Evolutionary conservation across 2,329 filamentous ascomycete species (phyloP).

Genomic region (Nothopassalora personata): DNA sequence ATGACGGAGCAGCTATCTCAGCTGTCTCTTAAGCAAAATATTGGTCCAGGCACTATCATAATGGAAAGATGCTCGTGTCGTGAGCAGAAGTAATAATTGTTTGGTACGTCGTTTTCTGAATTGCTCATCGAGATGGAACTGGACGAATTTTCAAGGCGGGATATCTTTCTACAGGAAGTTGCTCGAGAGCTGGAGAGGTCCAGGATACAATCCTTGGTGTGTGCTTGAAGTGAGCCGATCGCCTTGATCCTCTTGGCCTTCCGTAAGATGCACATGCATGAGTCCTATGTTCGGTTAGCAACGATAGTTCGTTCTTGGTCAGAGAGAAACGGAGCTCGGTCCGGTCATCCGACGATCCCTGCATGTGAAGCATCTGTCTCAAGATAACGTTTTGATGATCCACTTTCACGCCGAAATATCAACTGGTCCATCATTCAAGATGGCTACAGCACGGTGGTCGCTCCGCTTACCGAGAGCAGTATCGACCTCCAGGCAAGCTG

Average conservation of each 20-base stretch:
- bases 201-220: too few species aligned
- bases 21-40: too few species aligned
- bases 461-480: constrained; percentile 12
- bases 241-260: too few species aligned
- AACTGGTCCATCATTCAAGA: not conserved
- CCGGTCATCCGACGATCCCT: not conserved
- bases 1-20: too few species aligned
- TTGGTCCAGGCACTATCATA: too few species aligned
- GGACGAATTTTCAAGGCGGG: not conserved
- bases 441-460: constrained; percentile 13
- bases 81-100: too few species aligned
- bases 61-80: too few species aligned
- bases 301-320: not conserved
- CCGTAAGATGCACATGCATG: not conserved
- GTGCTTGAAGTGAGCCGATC: too few species aligned
- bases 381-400: not conserved
- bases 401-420: not conserved
- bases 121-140: not conserved
- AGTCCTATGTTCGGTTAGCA: not conserved
- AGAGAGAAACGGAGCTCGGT: not conserved
- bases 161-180: too few species aligned
- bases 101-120: too few species aligned
- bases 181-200: too few species aligned
- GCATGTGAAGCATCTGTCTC: not conserved
- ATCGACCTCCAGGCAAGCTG: not conserved